Conservation (phyloP, 768 basidiomycete genomes). For the Naganishia vaughanmartiniae region DNA sequence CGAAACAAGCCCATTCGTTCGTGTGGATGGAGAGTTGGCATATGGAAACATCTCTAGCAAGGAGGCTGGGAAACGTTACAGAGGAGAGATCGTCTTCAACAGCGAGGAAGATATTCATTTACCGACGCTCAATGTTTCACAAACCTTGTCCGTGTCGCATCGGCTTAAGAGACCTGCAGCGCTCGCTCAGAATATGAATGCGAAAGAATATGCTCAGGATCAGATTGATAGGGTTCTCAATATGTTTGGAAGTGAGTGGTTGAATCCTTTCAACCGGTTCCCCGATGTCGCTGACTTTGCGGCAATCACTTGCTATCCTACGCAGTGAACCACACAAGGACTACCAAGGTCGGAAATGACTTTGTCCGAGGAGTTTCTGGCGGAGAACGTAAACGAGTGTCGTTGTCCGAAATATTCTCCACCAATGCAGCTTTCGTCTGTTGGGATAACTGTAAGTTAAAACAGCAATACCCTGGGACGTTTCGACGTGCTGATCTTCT, state of each 20-base stretch:
- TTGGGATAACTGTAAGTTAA: slow-evolving; percentile 29
- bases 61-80: slow-evolving; percentile 22
- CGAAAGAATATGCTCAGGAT: slow-evolving; percentile 10
- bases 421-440: slow-evolving; percentile 30
- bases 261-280: neutral
- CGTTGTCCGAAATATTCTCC: slow-evolving; percentile 24
- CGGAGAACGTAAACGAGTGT: slow-evolving; percentile 29
- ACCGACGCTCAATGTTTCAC: slow-evolving; percentile 25
- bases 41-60: slow-evolving; percentile 25
- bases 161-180: slow-evolving; percentile 3
- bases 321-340: slow-evolving; percentile 18
- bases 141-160: slow-evolving; percentile 26
- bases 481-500: neutral
- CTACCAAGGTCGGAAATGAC: slow-evolving; percentile 28
- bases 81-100: slow-evolving; percentile 32
- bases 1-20: slow-evolving; percentile 25
- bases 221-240: slow-evolving; percentile 1
- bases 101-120: slow-evolving; percentile 32
- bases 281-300: neutral
- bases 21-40: slow-evolving; percentile 20
- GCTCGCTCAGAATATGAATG: neutral
- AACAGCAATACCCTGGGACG: neutral
- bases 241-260: neutral
- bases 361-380: slow-evolving; percentile 28
- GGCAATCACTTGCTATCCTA: neutral